These are phyloP conservation scores for Ganoderma multipileum DNA, from an alignment of 1,284 basidiomycete species.

Conservation along the genomic window DNA sequence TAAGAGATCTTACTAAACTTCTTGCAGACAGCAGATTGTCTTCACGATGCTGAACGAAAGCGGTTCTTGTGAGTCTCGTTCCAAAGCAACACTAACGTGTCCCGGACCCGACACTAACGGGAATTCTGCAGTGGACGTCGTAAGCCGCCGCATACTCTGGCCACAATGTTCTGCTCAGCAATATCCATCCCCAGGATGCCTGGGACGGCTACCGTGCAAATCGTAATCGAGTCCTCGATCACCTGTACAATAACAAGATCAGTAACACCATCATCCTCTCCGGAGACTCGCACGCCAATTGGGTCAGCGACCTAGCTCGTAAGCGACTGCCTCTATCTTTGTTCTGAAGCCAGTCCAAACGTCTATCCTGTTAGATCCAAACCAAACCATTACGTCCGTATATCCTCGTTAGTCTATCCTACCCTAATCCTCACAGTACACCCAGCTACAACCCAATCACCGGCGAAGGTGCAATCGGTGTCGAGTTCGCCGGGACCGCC, in stretches of 20 bases:
- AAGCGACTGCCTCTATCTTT: slow-evolving; percentile 33
- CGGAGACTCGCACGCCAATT: slow-evolving; percentile 73
- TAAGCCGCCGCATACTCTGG: slow-evolving; percentile 6
- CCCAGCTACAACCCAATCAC: slow-evolving; percentile 58
- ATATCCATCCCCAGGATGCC: slow-evolving; percentile 48
- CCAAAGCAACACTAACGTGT: background rate
- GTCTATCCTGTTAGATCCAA: slow-evolving; percentile 45
- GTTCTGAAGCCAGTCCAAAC: background rate
- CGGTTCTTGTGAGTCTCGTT: slow-evolving; percentile 45
- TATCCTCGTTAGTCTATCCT: background rate
- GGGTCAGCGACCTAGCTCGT: slow-evolving; percentile 66
- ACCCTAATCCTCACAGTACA: background rate
- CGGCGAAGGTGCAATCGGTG: slow-evolving; percentile 62
- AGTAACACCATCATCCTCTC: slow-evolving; percentile 65
- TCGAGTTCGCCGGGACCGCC: slow-evolving; percentile 74
- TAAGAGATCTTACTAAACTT: background rate
- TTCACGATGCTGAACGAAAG: slow-evolving; percentile 56
- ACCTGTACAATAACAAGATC: slow-evolving; percentile 59
- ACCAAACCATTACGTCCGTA: slow-evolving; percentile 55
- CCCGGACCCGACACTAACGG: background rate
- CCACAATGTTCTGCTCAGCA: background rate
- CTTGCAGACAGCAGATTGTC: slow-evolving; percentile 59
- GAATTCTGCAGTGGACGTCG: slow-evolving; percentile 33
- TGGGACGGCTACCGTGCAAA: slow-evolving; percentile 73
- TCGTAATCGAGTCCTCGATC: slow-evolving; percentile 61